Percentiles rank a stretch among this genome's conserved stretches.
Conservation (phyloP, 108 stramenopile species). For the Poteriospumella lacustris region DNA sequence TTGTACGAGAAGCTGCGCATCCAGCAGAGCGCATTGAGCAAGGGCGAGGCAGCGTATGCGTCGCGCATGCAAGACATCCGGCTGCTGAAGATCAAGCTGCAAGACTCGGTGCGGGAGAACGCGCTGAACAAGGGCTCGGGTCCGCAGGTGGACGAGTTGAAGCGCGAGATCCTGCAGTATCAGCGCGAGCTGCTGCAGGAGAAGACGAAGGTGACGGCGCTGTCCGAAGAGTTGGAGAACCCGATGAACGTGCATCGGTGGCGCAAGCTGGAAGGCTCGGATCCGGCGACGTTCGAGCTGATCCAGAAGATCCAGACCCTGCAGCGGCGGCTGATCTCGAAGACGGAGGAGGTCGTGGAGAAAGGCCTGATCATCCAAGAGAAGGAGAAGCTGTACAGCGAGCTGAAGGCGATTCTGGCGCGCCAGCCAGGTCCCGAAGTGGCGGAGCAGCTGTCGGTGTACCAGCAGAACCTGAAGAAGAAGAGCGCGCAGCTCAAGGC, state of each 20-base stretch:
- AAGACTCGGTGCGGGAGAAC: constrained; percentile 60
- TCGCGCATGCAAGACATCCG: constrained; percentile 63
- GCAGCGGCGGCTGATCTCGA: constrained; percentile 62
- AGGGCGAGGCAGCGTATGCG: constrained; percentile 66
- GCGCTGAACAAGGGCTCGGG: neutral
- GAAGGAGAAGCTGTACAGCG: constrained; percentile 66
- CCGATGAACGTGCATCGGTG: constrained; percentile 80
- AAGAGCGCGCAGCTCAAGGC: constrained; percentile 73
- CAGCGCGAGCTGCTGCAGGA: constrained; percentile 71
- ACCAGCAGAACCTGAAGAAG: constrained; percentile 68
- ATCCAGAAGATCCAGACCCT: constrained; percentile 76
- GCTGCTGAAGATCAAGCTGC: constrained; percentile 63
- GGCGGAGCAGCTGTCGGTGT: constrained; percentile 65
- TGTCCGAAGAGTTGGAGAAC: constrained; percentile 73
- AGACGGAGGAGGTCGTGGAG: constrained; percentile 73
- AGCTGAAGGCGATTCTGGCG: constrained; percentile 65
- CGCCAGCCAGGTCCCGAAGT: constrained; percentile 73
- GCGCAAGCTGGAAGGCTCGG: constrained; percentile 72
- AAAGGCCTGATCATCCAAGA: constrained; percentile 68
- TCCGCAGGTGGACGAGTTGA: constrained; percentile 52
- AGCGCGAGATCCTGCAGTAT: constrained; percentile 54
- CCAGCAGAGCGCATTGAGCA: constrained; percentile 63
- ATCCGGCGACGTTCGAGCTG: constrained; percentile 74
- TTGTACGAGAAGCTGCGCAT: constrained; percentile 77
- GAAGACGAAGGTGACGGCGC: constrained; percentile 65